Evolutionary conservation across 352 stramenopile species (phyloP), one percentile per base, ranked within the genome.

Genomic region (Globisporangium polare): DNA sequence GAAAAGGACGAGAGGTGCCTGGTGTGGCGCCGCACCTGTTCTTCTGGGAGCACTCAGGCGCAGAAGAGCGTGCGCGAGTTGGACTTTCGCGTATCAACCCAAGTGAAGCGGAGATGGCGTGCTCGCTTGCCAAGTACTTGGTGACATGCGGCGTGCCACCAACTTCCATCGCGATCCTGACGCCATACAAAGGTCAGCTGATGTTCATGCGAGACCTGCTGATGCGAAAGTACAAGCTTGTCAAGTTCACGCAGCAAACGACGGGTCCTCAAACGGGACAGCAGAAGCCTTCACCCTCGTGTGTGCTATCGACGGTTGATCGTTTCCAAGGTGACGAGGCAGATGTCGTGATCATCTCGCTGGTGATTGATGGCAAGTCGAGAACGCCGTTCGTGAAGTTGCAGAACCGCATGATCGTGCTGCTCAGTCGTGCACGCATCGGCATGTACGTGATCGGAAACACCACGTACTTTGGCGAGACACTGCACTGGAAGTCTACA

Each of bases 311-410:
- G 7, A 97, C 89, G 0, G 86, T 97, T 7, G 89, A 96, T 69
- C 73, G 87, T n/a, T 97, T 96, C 37, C 88, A 97, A 71, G 89
- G 89, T 18, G 89, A 97, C 50, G 89, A 97, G 74, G 85, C 83
- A 13, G 89, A 97, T 63, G 69, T 95, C 37, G 80, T 96, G n/a
- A 88, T 96, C 55, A 75, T 89, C 12, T 95, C 83, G 22, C 65
- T 97, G 22, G 89, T 97, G 47, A 94, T 96, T 27, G 89, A 97
- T 59, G 83, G 86, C 10, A 95, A 94, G 52, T 95, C 88, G 46
- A 76, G 72, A n/a, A 94, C 83, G 4, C 77, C 82, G 5, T 95
- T 94, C 62, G 88, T 95, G n/a, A 95, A 94, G 57, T 61, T 95
- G 5, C 78, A 89, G 53, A 97, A 97, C 55, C 76, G 88, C 2